A percentile compares a stretch with the other conserved stretches of the same genome.
phyloP scores from a whole-genome alignment of 2,329 filamentous ascomycete genomes.

The Dothideomycetes sp. region DNA sequence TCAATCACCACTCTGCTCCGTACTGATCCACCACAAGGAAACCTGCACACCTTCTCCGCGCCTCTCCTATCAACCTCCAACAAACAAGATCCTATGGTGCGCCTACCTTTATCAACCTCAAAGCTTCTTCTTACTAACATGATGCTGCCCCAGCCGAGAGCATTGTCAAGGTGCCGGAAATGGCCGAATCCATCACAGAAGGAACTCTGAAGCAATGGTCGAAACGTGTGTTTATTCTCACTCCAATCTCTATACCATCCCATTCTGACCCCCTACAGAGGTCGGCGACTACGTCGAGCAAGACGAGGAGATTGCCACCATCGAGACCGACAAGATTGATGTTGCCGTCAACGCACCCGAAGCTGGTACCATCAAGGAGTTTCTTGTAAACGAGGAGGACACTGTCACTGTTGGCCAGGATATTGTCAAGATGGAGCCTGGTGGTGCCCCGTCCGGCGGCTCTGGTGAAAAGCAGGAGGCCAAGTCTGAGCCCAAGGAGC shows the following conservation, averaged over 20 bases:
- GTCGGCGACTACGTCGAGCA: conserved; percentile 88
- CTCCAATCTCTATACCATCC: neutral
- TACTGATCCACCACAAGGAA: conserved; percentile 7
- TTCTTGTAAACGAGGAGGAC: conserved; percentile 86
- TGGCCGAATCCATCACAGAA: conserved; percentile 98
- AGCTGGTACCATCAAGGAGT: conserved; percentile 82
- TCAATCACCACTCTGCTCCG: neutral
- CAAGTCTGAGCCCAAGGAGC: conserved; percentile 48
- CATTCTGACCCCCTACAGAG: conserved; percentile 34
- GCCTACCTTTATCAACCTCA: conserved; percentile 1
- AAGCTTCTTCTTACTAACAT: conserved; percentile 1
- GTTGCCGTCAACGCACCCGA: conserved; percentile 91
- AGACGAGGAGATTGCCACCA: conserved; percentile 96
- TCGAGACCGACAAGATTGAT: conserved; percentile 99
- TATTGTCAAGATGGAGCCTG: conserved; percentile 73
- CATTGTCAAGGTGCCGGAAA: conserved; percentile 86
- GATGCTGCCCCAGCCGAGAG: conserved; percentile 50
- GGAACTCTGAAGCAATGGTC: conserved; percentile 93
- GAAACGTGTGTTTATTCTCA: conserved; percentile 46
- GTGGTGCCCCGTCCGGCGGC: conserved; percentile 45
- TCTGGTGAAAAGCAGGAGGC: conserved; percentile 44
- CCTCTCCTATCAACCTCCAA: conserved; percentile 10
- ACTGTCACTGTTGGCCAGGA: conserved; percentile 93
- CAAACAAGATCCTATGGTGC: conserved; percentile 22
- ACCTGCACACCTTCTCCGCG: conserved; percentile 11